Percentiles rank a stretch among this genome's conserved stretches.
phyloP scores from a whole-genome alignment of 495 filamentous ascomycete genomes.

The Neurospora tetraspora region DNA sequence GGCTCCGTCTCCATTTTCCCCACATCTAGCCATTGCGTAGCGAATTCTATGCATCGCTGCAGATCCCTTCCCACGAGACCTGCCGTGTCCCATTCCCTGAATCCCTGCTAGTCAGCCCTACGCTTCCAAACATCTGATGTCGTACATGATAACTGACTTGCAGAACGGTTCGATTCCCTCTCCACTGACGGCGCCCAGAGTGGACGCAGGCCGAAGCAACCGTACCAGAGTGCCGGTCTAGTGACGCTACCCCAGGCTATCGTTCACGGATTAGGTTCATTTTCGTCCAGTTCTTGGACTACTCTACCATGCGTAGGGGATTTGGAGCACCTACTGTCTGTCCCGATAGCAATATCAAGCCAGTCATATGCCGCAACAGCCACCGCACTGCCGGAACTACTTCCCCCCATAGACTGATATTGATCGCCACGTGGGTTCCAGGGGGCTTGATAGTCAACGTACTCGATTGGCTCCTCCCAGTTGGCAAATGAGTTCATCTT shows the following conservation, averaged over 20 bases:
- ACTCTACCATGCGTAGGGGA: neutral
- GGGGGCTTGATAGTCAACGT: constrained; percentile 41
- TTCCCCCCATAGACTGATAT: constrained; percentile 39
- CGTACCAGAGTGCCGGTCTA: neutral
- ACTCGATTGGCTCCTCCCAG: constrained; percentile 44
- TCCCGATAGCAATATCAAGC: constrained; percentile 45
- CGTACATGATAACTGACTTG: neutral
- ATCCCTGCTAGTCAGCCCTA: neutral
- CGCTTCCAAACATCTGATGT: neutral
- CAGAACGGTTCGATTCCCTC: neutral
- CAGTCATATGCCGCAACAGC: constrained; percentile 43
- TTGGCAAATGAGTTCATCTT: constrained; percentile 52
- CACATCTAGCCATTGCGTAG: neutral
- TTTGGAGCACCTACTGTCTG: constrained; percentile 14
- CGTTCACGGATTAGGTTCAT: neutral
- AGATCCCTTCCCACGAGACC: neutral
- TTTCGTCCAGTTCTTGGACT: neutral
- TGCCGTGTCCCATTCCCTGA: neutral
- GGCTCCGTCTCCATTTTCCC: neutral
- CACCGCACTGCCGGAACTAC: constrained; percentile 38
- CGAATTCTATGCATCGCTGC: neutral
- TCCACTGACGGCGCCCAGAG: neutral
- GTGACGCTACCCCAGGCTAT: neutral
- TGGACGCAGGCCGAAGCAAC: neutral
- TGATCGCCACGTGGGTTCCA: constrained; percentile 51